These are phyloP conservation scores for Penicillium psychrofluorescens DNA, from an alignment of 495 filamentous ascomycete genomes.

Conservation along the genomic window DNA sequence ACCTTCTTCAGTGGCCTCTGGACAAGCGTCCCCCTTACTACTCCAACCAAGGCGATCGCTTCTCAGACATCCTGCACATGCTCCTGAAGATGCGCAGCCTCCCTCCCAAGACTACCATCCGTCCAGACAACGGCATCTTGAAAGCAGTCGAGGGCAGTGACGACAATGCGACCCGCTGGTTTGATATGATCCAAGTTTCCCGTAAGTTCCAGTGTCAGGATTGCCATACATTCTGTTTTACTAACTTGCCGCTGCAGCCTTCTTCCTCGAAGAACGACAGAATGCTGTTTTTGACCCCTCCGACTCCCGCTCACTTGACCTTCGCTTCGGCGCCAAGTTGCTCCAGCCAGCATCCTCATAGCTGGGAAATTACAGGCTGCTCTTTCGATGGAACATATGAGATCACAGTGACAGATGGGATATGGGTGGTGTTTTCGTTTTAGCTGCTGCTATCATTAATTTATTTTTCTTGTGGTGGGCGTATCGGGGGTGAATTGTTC, in stretches of 20 bases:
- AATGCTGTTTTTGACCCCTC: conserved; percentile 49
- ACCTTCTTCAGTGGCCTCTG: conserved; percentile 54
- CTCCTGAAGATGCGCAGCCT: conserved; percentile 65
- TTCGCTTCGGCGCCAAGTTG: conserved; percentile 57
- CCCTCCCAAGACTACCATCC: conserved; percentile 51
- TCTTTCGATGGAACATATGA: background rate
- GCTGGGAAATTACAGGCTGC: background rate
- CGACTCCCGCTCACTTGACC: conserved; percentile 60
- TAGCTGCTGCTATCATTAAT: no score
- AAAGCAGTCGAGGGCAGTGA: conserved; percentile 46
- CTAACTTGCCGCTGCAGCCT: conserved; percentile 13
- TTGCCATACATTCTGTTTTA: background rate
- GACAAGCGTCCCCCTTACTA: conserved; percentile 59
- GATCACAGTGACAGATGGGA: no score
- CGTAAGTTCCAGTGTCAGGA: conserved; percentile 35
- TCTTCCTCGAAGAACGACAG: conserved; percentile 39
- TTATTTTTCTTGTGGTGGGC: no score
- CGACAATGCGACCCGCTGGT: conserved; percentile 47
- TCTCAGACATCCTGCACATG: conserved; percentile 68
- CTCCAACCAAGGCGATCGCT: conserved; percentile 62
- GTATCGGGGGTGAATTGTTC: no score
- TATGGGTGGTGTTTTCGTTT: no score
- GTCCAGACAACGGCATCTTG: conserved; percentile 47
- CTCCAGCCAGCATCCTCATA: conserved; percentile 32
- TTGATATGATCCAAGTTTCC: conserved; percentile 52